Evolutionary conservation across 306 rosid species (phyloP), one percentile per base, ranked within the genome.

Genomic region (Quercus suber): DNA sequence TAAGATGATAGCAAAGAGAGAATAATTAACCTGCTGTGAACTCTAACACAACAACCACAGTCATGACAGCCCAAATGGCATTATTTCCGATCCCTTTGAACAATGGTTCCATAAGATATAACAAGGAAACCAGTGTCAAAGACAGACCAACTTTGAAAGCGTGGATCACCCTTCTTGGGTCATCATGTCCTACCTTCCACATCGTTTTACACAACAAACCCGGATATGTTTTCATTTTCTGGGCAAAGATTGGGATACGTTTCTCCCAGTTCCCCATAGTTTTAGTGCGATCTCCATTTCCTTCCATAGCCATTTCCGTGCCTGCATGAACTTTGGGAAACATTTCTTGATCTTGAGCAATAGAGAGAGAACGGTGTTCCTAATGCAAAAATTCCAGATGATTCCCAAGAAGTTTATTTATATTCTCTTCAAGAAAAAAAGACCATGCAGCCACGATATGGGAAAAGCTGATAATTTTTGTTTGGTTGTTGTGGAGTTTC

Each of bases 21-120:
- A 25, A 30, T 68, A 25, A 37, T 68, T 51, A 55, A 87, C 98
- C 99, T 73, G 98, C 97, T 4, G 99, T 95, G 89, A 92, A 95
- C 84, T 95, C 99, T 0, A 95, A 89, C 74, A 95, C 99, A 76
- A 95, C 98, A 33, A 92, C 99, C 5, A 95, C 99, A 2, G 98
- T 95, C 97, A 95, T 95, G 81, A 92, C 91, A 63, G 99, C 98
- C 98, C 97, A 92, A 73, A 92, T 90, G 21, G 98, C 97, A 83
- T 85, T 90, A 59, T 84, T 84, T 0, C 99, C 99, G 79, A 95
- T 71, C 65, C 88, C 84, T 25, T 87, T 13, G 77, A 45, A 92
- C 68, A 91, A 74, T 35, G 99, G 99, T 79, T 91, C 91, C 85
- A 84, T 69, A 45, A 95, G 81, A 84, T 95, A 95, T 19, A 95